phyloP scores from a whole-genome alignment of 2,329 filamentous ascomycete genomes.

The Cercospora zeae-maydis region DNA sequence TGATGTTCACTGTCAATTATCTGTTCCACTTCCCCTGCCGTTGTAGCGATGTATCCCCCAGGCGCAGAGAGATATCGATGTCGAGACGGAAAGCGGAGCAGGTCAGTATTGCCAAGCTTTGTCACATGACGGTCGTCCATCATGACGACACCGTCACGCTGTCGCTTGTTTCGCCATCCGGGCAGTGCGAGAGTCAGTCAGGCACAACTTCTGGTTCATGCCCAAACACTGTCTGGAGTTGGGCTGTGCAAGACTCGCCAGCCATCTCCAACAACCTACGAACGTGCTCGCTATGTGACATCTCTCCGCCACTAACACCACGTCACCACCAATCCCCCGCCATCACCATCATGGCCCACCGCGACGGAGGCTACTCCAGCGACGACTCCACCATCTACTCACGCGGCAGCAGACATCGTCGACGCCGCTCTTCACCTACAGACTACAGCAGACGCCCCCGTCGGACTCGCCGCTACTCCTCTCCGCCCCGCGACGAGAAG shows the following conservation, averaged over 20 bases:
- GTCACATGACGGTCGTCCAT: not conserved
- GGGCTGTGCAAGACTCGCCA: constrained; percentile 5
- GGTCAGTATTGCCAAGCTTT: not conserved
- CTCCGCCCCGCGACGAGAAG: constrained; percentile 8
- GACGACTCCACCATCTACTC: constrained; percentile 13
- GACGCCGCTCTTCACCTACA: constrained; percentile 9
- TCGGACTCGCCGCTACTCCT: constrained; percentile 8
- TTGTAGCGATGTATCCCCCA: too few relatives aligned
- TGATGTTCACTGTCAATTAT: too few relatives aligned
- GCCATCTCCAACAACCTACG: not conserved
- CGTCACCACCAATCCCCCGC: not conserved
- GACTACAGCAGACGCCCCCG: constrained; percentile 2
- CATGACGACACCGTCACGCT: not conserved
- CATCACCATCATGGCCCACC: constrained; percentile 11
- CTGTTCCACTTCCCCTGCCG: too few relatives aligned
- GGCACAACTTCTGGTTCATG: not conserved
- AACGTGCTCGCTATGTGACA: not conserved
- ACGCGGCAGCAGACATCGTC: constrained; percentile 7
- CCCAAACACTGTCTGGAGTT: not conserved
- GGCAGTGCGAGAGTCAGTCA: not conserved
- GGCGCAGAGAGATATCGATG: too few relatives aligned
- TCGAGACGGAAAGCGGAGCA: too few relatives aligned
- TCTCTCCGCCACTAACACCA: not conserved
- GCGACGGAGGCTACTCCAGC: constrained; percentile 11
- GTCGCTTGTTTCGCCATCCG: not conserved